Evolutionary conservation across 2,329 filamentous ascomycete species (phyloP), one percentile per base, ranked within the genome.

Genomic region (Claviceps spartinae): DNA sequence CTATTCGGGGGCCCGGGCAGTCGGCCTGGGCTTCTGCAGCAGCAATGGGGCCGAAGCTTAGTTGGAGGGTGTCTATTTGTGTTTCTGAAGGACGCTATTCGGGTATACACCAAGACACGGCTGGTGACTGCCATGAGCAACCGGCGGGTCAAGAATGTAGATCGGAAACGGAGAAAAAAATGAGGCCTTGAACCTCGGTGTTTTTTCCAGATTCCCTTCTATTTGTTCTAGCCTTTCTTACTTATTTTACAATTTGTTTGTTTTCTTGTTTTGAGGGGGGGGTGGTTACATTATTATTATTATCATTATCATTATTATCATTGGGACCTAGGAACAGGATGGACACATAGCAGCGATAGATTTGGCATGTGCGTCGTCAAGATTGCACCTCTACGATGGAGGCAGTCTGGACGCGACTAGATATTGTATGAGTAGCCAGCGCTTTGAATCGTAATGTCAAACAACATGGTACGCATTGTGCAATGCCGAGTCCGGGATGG

Each of bases 51-150:
- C 1, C 77, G 93, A 52, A 96, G 87, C 61, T 73, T 98, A 2
- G 77, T 93, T 1, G 93, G 93, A 1, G 93, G 93, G 0, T 93
- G 88, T 63, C 69, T 95, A 20, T 95, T 91, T 61, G 83, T 97
- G 16, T 82, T 95, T 9, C 67, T 95, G 50, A 93, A 91, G 65
- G 82, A 86, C 59, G 72, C 72, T 2, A 69, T 83, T 49, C 69
- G 72, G 53, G 65, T 86, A 24, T 85, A 82, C 61, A 73, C 76
- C 57, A 85, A 84, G 67, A 82, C 81, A 63, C 72, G 79, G 55
- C 74, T 73, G 55, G 80, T 79, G 13, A 72, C 77, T 58, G 73
- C 79, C 37, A 74, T 77, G 60, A 70, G 71, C 6, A 73, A 75
- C 45, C 72, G 79, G 51, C 71, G 69, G 54, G 72, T 84, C 40